These are phyloP conservation scores for Dioscorea zingiberensis DNA, from an alignment of 106 monocot genomes.

Conservation along the genomic window DNA sequence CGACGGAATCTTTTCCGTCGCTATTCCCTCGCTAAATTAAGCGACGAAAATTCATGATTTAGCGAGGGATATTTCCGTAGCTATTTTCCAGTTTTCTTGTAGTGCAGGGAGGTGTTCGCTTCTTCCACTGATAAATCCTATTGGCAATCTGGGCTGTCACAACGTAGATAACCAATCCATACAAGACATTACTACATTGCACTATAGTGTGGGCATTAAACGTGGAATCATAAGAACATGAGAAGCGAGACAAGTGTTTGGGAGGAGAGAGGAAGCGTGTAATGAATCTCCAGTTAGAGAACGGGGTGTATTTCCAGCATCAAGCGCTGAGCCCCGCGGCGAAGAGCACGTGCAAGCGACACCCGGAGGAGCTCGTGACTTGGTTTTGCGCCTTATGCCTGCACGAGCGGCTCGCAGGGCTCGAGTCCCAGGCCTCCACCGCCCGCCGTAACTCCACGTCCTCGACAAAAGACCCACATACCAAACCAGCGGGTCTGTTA, in stretches of 20 bases:
- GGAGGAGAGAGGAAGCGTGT: background rate
- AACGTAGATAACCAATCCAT: too few relatives aligned
- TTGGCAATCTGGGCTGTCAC: too few relatives aligned
- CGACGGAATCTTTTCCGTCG: too few relatives aligned
- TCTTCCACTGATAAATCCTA: too few relatives aligned
- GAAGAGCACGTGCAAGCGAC: slow-evolving; percentile 38
- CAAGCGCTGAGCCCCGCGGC: too few relatives aligned
- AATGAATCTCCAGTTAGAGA: background rate
- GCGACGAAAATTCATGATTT: too few relatives aligned
- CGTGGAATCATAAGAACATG: background rate
- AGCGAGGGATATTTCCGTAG: too few relatives aligned
- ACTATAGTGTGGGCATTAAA: background rate
- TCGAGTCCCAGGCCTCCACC: slow-evolving; percentile 30
- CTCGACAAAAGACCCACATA: background rate
- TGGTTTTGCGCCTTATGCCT: slow-evolving; percentile 83
- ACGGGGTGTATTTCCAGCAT: background rate
- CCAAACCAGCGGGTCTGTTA: background rate
- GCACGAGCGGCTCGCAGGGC: slow-evolving; percentile 56
- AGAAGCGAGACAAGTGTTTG: background rate
- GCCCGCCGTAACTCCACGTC: slow-evolving; percentile 50
- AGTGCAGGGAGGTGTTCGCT: too few relatives aligned
- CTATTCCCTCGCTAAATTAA: too few relatives aligned
- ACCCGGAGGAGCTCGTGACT: slow-evolving; percentile 53
- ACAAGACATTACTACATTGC: background rate
- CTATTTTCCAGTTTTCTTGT: too few relatives aligned